phyloP scores from a whole-genome alignment of 371 early-diverging fungal species.

The Mortierella sp. region DNA sequence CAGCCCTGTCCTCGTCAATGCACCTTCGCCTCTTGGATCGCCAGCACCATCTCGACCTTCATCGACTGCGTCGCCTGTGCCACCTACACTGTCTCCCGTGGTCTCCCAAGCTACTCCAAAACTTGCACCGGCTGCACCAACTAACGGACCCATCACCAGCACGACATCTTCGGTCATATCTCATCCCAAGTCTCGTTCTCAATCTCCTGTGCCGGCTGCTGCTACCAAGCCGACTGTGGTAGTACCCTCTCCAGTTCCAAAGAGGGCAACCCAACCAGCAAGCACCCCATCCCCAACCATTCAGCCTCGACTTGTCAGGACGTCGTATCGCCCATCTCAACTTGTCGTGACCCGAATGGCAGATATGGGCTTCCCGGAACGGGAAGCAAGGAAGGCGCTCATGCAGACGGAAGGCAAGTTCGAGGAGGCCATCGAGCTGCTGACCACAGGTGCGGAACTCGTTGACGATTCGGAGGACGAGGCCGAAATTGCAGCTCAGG shows the following conservation, averaged over 20 bases:
- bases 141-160: background rate
- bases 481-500: conserved; percentile 26
- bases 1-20: conserved; percentile 4
- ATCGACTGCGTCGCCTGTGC: background rate
- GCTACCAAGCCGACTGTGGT: background rate
- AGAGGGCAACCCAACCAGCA: background rate
- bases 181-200: background rate
- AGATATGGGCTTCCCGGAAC: conserved; percentile 56
- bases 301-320: conserved; percentile 33
- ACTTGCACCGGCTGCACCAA: background rate
- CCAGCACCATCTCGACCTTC: conserved; percentile 3
- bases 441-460: conserved; percentile 47
- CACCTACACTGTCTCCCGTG: background rate
- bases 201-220: background rate
- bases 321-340: conserved; percentile 47
- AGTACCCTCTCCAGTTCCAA: background rate
- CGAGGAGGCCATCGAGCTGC: conserved; percentile 56
- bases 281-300: background rate
- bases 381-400: conserved; percentile 42
- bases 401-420: conserved; percentile 58
- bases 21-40: background rate
- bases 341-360: conserved; percentile 42
- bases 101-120: background rate
- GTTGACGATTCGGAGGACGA: conserved; percentile 57
- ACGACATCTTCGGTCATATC: background rate